These are phyloP conservation scores for Dioscorea alata DNA, from an alignment of 106 monocot genomes.

Conservation along the genomic window DNA sequence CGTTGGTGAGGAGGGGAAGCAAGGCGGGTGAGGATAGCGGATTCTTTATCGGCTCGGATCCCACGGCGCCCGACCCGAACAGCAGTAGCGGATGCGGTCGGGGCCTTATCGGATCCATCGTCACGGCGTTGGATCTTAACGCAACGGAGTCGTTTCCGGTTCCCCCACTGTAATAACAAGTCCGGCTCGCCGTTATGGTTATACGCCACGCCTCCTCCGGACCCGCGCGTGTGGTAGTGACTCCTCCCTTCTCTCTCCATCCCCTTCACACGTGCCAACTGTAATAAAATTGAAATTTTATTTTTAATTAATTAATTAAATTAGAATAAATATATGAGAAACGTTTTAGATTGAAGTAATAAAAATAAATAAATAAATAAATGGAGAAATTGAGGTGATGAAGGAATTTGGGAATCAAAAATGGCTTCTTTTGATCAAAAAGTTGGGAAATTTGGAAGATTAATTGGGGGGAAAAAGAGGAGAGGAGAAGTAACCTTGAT, in stretches of 20 bases:
- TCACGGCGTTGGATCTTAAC: conserved; percentile 40
- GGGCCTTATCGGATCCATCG: not conserved
- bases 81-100: conserved; percentile 1
- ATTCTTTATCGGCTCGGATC: conserved; percentile 18
- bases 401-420: no score
- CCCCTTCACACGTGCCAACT: not conserved
- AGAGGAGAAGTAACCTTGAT: no score
- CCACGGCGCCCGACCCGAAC: conserved; percentile 1
- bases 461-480: no score
- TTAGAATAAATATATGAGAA: no score
- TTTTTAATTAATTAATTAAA: no score
- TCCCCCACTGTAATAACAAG: conserved; percentile 58
- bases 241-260: conserved; percentile 23
- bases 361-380: no score
- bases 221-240: conserved; percentile 31
- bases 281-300: not conserved
- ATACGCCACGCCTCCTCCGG: not conserved
- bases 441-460: no score
- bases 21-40: conserved; percentile 7
- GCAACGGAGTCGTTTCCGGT: conserved; percentile 59
- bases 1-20: conserved; percentile 15
- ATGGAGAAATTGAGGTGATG: no score
- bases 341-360: no score
- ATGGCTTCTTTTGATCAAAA: no score
- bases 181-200: conserved; percentile 14